Evolutionary conservation across 2,329 filamentous ascomycete genomes (phyloP).

Genomic region (Biscogniauxia marginata): DNA sequence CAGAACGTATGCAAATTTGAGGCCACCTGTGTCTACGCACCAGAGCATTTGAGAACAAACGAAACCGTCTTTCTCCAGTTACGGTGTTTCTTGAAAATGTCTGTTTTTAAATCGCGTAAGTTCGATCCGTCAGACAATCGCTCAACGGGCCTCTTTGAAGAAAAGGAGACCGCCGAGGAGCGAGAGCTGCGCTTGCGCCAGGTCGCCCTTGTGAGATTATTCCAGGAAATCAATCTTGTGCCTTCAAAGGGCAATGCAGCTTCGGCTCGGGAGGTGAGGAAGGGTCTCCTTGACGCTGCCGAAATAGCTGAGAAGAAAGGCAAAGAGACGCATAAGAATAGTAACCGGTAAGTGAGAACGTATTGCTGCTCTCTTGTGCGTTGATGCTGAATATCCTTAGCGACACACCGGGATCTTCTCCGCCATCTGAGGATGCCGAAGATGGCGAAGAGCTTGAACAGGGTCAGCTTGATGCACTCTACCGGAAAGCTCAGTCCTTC

Average conservation of each 20-base stretch:
- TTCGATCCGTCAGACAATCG: conserved; percentile 69
- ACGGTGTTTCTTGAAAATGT: conserved; percentile 69
- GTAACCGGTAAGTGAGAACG: conserved; percentile 13
- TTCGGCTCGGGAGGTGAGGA: conserved; percentile 75
- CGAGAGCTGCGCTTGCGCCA: conserved; percentile 80
- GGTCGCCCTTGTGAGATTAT: conserved; percentile 81
- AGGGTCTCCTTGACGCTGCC: conserved; percentile 81
- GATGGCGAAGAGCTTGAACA: conserved; percentile 91
- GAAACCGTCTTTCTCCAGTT: conserved; percentile 94
- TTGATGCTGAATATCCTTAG: conserved; percentile 9
- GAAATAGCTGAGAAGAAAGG: conserved; percentile 80
- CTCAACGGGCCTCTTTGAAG: conserved; percentile 72
- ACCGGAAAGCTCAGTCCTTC: conserved; percentile 94
- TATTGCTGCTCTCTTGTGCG: background rate
- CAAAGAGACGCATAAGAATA: conserved; percentile 47
- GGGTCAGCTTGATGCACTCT: conserved; percentile 89
- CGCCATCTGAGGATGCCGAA: conserved; percentile 66
- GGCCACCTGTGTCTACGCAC: conserved; percentile 83
- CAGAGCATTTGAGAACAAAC: conserved; percentile 80
- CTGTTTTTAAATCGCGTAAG: conserved; percentile 66
- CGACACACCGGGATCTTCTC: conserved; percentile 46
- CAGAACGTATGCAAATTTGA: conserved; percentile 87
- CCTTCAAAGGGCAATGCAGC: conserved; percentile 73
- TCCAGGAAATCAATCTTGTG: conserved; percentile 82
- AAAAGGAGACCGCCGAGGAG: conserved; percentile 83